These are phyloP conservation scores for barley (Hordeum vulgare) DNA, from an alignment of 176 grass and related monocot species.

Conservation along the genomic window DNA sequence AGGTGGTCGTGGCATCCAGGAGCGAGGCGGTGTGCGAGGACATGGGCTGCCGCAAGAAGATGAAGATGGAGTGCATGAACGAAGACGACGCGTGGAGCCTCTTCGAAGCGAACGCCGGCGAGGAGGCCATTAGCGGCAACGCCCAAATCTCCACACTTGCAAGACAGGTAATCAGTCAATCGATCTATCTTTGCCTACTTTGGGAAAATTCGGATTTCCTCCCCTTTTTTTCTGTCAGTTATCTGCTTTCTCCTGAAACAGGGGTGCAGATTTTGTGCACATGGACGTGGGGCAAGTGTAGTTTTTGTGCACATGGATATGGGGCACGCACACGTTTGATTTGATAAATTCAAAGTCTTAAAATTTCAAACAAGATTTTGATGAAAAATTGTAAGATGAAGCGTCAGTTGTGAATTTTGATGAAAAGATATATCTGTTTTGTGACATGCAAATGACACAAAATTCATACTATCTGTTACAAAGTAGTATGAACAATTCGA, in stretches of 20 bases:
- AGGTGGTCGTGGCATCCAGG: conserved; percentile 49
- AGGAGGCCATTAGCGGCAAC: conserved; percentile 15
- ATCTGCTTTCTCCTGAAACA: not conserved
- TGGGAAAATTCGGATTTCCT: not conserved
- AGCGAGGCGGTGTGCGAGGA: conserved; percentile 33
- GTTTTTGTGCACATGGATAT: not conserved
- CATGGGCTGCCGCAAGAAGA: conserved; percentile 49
- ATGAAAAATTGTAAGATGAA: not conserved
- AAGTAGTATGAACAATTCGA: too few species aligned
- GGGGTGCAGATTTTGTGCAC: not conserved
- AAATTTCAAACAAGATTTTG: not conserved
- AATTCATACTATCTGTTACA: not conserved
- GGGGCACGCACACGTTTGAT: not conserved
- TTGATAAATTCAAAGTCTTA: not conserved
- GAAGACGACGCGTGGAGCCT: conserved; percentile 40
- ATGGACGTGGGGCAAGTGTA: not conserved
- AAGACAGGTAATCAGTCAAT: conserved; percentile 29
- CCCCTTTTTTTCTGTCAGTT: not conserved
- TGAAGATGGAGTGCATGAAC: conserved; percentile 47
- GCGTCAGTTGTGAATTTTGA: not conserved
- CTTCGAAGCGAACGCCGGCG: conserved; percentile 37
- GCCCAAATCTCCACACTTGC: conserved; percentile 13
- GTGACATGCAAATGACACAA: not conserved
- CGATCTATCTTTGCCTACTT: not conserved
- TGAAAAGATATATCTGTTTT: not conserved